Conservation (phyloP, 2,329 filamentous ascomycete species). For the Leptosphaerulina australis region DNA sequence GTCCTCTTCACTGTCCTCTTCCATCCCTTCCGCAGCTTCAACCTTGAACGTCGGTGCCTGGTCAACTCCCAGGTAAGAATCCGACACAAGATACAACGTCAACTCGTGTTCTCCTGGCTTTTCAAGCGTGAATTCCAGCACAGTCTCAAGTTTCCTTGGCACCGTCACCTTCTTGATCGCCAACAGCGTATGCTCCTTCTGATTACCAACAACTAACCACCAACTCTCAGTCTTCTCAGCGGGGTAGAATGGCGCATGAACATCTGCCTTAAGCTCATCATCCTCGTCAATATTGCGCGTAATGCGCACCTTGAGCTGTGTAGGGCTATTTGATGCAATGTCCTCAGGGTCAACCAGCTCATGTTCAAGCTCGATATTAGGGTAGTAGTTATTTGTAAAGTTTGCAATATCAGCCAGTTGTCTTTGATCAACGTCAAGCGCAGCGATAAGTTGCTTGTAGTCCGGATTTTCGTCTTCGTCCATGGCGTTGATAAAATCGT, state of each 20-base stretch:
- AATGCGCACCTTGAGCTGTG: conserved; percentile 83
- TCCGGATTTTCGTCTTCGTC: conserved; percentile 90
- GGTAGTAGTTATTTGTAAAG: conserved; percentile 96
- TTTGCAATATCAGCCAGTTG: conserved; percentile 88
- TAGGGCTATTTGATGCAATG: conserved; percentile 78
- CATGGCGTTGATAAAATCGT: conserved; percentile 99
- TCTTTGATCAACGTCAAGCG: conserved; percentile 76
- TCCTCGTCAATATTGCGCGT: conserved; percentile 79
- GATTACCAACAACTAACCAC: conserved; percentile 97
- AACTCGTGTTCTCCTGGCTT: conserved; percentile 82
- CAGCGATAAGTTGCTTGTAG: conserved; percentile 76
- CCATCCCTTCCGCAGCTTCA: conserved; percentile 88
- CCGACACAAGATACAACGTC: conserved; percentile 94
- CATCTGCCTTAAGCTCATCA: conserved; percentile 76
- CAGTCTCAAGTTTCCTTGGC: conserved; percentile 74
- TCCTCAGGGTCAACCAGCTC: conserved; percentile 80
- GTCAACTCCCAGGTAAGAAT: conserved; percentile 95
- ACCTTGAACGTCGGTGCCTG: conserved; percentile 91
- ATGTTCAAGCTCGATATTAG: conserved; percentile 90
- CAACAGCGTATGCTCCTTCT: conserved; percentile 82
- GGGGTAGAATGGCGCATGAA: conserved; percentile 96
- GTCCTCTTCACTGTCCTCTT: conserved; percentile 88
- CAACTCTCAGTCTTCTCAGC: conserved; percentile 93
- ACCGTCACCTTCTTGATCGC: conserved; percentile 96
- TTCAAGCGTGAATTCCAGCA: conserved; percentile 87